Evolutionary conservation across 306 rosid genomes (phyloP).

Genomic region (Cucumis hystrix): DNA sequence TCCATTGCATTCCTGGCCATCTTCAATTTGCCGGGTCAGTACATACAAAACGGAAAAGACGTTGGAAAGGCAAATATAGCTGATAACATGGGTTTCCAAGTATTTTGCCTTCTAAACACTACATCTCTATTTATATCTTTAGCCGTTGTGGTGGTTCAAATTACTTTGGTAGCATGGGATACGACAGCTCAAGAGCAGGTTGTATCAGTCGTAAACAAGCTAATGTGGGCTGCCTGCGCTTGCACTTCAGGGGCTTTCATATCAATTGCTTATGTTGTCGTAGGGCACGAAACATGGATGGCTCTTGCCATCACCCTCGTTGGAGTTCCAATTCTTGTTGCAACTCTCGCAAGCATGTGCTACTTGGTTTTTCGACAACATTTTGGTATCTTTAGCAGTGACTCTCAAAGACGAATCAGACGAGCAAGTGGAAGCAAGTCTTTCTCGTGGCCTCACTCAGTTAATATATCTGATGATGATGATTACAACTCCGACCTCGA

Average conservation of each 20-base stretch:
- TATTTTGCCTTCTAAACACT: slow-evolving; percentile 68
- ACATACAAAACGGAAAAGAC: slow-evolving; percentile 11
- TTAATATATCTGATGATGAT: slow-evolving; percentile 63
- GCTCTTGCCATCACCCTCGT: slow-evolving; percentile 54
- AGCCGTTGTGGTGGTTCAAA: slow-evolving; percentile 92
- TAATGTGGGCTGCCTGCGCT: slow-evolving; percentile 95
- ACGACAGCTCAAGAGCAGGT: slow-evolving; percentile 84
- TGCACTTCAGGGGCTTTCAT: slow-evolving; percentile 90
- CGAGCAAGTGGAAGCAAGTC: slow-evolving; percentile 78
- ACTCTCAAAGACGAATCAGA: slow-evolving; percentile 79
- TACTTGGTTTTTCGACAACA: slow-evolving; percentile 84
- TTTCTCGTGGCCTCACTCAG: slow-evolving; percentile 86
- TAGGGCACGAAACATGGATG: slow-evolving; percentile 69
- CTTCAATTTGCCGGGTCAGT: slow-evolving; percentile 93
- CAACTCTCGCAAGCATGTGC: slow-evolving; percentile 80
- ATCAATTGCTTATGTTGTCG: slow-evolving; percentile 62
- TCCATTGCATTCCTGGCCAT: slow-evolving; percentile 94
- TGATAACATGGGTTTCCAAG: slow-evolving; percentile 38
- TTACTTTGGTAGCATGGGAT: slow-evolving; percentile 98
- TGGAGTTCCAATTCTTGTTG: slow-evolving; percentile 67
- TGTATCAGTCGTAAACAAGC: slow-evolving; percentile 85
- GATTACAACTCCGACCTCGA: slow-evolving; percentile 74
- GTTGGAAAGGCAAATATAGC: slow-evolving; percentile 62
- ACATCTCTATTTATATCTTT: slow-evolving; percentile 84
- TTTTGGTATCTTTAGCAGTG: slow-evolving; percentile 40